phyloP scores from a whole-genome alignment of 225 moss, liverwort and hornwort species.

The Pleurozium schreberi region DNA sequence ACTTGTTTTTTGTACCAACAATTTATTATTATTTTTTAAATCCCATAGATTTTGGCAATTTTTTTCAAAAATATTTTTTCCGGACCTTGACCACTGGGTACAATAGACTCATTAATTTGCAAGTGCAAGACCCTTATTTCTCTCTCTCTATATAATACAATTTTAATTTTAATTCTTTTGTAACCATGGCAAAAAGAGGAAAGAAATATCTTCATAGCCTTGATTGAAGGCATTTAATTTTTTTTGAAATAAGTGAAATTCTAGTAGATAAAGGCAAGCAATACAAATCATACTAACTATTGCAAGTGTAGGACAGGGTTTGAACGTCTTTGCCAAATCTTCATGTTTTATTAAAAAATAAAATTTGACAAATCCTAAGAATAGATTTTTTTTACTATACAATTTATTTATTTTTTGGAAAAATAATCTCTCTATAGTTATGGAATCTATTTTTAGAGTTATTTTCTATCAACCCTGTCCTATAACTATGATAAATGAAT shows the following conservation, averaged over 20 bases:
- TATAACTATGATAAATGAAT: too few relatives aligned
- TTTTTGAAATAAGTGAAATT: not conserved
- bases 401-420: too few relatives aligned
- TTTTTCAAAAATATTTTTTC: not conserved
- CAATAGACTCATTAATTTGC: not conserved
- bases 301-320: too few relatives aligned
- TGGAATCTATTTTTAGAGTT: too few relatives aligned
- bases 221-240: not conserved
- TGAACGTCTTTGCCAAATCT: too few relatives aligned
- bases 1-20: not conserved
- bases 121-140: not conserved
- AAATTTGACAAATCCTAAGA: too few relatives aligned
- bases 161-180: not conserved
- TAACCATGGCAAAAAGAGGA: accelerated
- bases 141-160: not conserved
- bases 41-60: too few relatives aligned
- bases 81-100: too few relatives aligned
- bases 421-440: too few relatives aligned
- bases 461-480: too few relatives aligned
- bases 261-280: not conserved
- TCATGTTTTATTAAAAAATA: too few relatives aligned
- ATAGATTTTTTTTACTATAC: too few relatives aligned
- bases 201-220: not conserved
- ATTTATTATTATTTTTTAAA: not conserved
- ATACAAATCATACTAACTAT: not conserved